Evolutionary conservation across 345 rosid species (phyloP).

Genomic region (Combretum micranthum): DNA sequence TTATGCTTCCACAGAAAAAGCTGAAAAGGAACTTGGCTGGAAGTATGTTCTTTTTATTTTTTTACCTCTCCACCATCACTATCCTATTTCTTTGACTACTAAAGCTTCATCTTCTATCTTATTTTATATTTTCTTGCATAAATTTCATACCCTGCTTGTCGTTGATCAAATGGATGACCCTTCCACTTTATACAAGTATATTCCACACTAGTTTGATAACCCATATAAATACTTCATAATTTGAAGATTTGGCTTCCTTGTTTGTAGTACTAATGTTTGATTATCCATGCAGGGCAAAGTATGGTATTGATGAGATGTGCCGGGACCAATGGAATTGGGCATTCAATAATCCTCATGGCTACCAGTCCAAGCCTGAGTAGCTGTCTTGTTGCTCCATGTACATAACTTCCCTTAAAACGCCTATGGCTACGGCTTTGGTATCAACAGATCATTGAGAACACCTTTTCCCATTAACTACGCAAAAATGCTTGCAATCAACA

Average conservation of each 20-base stretch:
- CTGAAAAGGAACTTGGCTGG: slow-evolving; percentile 86
- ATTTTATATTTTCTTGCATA: background rate
- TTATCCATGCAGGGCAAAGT: slow-evolving; percentile 58
- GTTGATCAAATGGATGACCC: no score
- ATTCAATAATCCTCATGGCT: slow-evolving; percentile 79
- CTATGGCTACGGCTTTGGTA: background rate
- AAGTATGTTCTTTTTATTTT: slow-evolving; percentile 39
- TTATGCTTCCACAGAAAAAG: slow-evolving; percentile 76
- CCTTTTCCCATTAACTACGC: no score
- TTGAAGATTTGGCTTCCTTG: no score
- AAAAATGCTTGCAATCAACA: no score
- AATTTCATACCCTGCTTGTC: no score
- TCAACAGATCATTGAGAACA: background rate
- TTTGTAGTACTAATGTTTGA: no score
- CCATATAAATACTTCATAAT: no score
- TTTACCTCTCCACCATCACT: slow-evolving; percentile 1
- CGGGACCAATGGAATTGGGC: slow-evolving; percentile 98
- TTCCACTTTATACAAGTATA: no score
- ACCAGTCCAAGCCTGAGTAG: slow-evolving; percentile 44
- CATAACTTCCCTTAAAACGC: background rate
- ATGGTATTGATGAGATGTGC: slow-evolving; percentile 89
- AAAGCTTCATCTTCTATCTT: background rate
- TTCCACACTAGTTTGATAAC: no score
- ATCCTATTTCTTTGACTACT: background rate
- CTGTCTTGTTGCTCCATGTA: background rate